These are phyloP conservation scores for Chaetomium olivaceum DNA, from an alignment of 2,329 filamentous ascomycete genomes.

Conservation along the genomic window DNA sequence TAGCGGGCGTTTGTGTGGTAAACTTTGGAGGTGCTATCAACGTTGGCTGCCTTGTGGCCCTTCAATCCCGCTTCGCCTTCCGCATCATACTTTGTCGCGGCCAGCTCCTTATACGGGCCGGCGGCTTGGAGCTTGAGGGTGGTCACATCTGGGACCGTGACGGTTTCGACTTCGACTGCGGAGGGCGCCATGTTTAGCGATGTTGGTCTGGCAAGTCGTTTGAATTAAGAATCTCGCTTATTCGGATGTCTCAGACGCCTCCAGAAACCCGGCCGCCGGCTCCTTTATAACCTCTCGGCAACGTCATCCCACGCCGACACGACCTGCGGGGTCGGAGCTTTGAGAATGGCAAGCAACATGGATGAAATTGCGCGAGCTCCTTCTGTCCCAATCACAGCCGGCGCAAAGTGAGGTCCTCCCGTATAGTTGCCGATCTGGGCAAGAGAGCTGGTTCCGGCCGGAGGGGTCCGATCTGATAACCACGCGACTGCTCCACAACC, in stretches of 20 bases:
- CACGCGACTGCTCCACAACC: not conserved
- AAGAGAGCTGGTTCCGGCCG: slow-evolving; percentile 3
- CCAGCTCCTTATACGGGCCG: slow-evolving; percentile 38
- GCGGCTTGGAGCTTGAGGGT: slow-evolving; percentile 42
- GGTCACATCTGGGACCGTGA: slow-evolving; percentile 28
- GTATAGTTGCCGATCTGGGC: slow-evolving; percentile 8
- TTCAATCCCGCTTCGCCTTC: slow-evolving; percentile 38
- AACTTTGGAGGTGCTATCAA: slow-evolving; percentile 8
- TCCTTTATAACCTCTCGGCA: slow-evolving; percentile 20
- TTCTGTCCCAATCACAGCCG: slow-evolving; percentile 24
- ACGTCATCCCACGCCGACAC: not conserved
- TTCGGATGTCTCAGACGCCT: not conserved
- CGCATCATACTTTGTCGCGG: slow-evolving; percentile 32
- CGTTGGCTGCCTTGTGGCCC: slow-evolving; percentile 33
- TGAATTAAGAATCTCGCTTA: not conserved
- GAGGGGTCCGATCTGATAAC: slow-evolving; percentile 5
- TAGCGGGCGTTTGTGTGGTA: not conserved
- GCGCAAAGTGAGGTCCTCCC: not conserved
- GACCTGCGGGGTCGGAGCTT: slow-evolving; percentile 24
- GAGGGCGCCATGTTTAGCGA: slow-evolving; percentile 39
- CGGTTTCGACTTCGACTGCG: slow-evolving; percentile 37
- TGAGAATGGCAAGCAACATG: slow-evolving; percentile 29
- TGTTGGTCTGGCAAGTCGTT: not conserved
- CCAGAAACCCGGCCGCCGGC: not conserved
- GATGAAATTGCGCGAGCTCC: slow-evolving; percentile 30